Percentiles rank a stretch among this genome's conserved stretches.
phyloP scores from a whole-genome alignment of 257 asterid genomes.

The Scutellaria galericulata region DNA sequence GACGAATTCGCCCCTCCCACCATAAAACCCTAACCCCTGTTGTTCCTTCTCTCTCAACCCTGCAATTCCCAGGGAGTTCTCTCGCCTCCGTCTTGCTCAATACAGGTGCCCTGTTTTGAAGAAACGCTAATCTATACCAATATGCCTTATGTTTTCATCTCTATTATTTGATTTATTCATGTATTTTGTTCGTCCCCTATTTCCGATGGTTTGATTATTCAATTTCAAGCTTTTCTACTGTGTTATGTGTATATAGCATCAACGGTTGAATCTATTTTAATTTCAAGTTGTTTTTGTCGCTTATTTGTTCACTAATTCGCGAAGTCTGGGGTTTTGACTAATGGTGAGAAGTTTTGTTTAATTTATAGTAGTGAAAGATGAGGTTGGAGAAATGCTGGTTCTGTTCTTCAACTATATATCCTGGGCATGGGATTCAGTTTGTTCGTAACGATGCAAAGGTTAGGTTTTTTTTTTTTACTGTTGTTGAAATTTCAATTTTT shows the following conservation, averaged over 20 bases:
- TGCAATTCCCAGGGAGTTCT: not conserved
- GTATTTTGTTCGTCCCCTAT: not conserved
- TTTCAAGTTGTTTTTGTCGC: not conserved
- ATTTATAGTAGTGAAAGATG: conserved; percentile 48
- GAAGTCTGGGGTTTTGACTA: not conserved
- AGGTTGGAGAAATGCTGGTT: conserved; percentile 97
- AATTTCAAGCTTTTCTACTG: not conserved
- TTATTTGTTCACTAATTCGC: not conserved
- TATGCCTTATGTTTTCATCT: not conserved
- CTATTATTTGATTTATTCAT: not conserved
- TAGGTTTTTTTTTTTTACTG: conserved; percentile 5
- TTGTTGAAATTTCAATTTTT: not conserved
- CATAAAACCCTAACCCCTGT: not conserved
- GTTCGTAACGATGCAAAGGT: conserved; percentile 96
- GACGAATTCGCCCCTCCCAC: not conserved
- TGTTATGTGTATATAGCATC: too few species aligned
- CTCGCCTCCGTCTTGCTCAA: not conserved
- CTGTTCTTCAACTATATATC: conserved; percentile 83
- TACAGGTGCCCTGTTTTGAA: not conserved
- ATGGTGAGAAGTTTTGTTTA: not conserved
- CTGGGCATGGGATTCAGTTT: conserved; percentile 90
- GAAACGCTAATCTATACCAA: too few species aligned
- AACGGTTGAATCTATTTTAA: not conserved
- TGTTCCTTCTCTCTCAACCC: not conserved
- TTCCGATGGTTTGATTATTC: not conserved